Conservation (phyloP, 2,329 filamentous ascomycete species). For the Elsinoe perseae region DNA sequence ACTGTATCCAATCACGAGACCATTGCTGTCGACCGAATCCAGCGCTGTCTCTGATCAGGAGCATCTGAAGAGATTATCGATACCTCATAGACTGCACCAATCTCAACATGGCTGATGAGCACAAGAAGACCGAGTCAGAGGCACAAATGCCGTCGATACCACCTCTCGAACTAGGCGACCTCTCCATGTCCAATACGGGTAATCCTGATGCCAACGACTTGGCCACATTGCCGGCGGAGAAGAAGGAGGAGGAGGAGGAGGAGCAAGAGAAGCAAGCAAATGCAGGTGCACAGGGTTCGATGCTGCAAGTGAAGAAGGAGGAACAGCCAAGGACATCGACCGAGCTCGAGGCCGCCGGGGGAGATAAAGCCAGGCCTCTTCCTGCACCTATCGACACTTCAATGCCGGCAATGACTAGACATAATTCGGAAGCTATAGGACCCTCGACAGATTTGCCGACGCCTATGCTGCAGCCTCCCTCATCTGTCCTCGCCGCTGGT, state of each 20-base stretch:
- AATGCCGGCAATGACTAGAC: slow-evolving; percentile 26
- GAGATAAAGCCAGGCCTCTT: neutral
- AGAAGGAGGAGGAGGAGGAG: neutral
- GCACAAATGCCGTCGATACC: slow-evolving; percentile 10
- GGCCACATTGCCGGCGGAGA: neutral
- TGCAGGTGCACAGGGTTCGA: neutral
- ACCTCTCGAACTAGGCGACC: slow-evolving; percentile 9
- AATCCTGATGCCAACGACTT: neutral
- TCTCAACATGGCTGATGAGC: neutral
- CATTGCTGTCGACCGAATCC: neutral
- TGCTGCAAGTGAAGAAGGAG: neutral
- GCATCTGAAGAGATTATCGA: neutral
- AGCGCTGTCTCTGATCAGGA: too few species aligned
- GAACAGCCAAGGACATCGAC: neutral
- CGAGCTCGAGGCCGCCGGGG: neutral
- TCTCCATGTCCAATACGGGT: neutral
- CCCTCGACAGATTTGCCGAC: slow-evolving; percentile 39
- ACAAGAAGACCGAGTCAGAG: neutral
- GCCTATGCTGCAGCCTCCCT: slow-evolving; percentile 27
- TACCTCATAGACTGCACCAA: neutral
- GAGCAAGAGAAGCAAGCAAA: neutral
- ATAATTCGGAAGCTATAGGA: slow-evolving; percentile 41
- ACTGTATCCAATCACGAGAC: neutral
- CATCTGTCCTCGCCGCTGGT: slow-evolving; percentile 32
- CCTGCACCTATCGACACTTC: slow-evolving; percentile 17